These are phyloP conservation scores for Fomitopsis pinicola DNA, from an alignment of 1,284 basidiomycete species.

Conservation along the genomic window DNA sequence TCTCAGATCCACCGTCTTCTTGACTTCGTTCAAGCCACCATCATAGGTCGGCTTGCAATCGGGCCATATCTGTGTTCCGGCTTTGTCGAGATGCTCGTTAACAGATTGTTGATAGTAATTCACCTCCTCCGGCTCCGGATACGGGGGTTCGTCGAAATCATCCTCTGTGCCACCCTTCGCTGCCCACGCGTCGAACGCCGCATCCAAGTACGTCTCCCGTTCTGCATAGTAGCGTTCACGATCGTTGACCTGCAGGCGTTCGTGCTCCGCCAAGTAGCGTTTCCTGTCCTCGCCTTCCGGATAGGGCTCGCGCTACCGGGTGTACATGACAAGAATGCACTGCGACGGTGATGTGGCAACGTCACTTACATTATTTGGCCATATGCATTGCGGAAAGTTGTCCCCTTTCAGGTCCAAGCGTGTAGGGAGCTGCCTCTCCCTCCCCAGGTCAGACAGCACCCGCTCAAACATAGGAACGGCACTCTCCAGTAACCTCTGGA, in stretches of 20 bases:
- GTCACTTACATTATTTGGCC: background rate
- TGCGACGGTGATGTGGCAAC: background rate
- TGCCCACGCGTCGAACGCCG: background rate
- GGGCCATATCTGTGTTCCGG: background rate
- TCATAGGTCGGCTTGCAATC: background rate
- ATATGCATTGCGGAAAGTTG: background rate
- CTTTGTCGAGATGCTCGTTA: background rate
- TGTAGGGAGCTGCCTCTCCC: background rate
- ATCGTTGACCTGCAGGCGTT: background rate
- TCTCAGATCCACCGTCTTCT: constrained; percentile 5
- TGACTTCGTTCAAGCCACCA: background rate
- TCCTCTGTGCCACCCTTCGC: background rate
- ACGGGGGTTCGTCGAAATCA: background rate
- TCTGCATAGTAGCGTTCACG: background rate
- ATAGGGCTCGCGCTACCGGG: background rate
- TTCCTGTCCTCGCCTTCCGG: background rate
- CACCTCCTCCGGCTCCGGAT: background rate
- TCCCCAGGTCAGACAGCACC: background rate
- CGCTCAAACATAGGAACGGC: background rate
- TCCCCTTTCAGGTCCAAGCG: background rate
- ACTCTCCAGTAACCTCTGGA: background rate
- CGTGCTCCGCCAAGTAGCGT: background rate
- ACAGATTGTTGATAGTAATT: background rate
- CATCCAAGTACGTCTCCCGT: background rate
- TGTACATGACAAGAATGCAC: background rate